Conservation (phyloP, 2,329 filamentous ascomycete genomes). For the Curvularia hawaiiensis region DNA sequence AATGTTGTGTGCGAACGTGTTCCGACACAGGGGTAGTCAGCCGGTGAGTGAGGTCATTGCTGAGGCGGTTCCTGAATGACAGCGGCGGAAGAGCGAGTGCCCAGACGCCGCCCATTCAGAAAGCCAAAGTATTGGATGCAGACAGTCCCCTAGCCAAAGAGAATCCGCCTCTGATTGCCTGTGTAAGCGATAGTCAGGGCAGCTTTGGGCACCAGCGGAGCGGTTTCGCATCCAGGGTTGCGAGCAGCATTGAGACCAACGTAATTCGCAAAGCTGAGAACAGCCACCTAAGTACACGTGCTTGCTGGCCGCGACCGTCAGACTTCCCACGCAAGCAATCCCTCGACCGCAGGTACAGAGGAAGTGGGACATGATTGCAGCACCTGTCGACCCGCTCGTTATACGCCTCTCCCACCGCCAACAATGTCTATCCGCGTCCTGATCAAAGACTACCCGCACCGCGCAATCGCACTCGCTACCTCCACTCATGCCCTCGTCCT, state of each 20-base stretch:
- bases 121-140: slow-evolving; percentile 4
- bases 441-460: slow-evolving; percentile 83
- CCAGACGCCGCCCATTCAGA: slow-evolving; percentile 6
- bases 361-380: slow-evolving; percentile 30
- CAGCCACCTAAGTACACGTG: slow-evolving; percentile 32
- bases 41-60: slow-evolving; percentile 10
- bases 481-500: slow-evolving; percentile 82
- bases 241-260: slow-evolving; percentile 19
- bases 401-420: slow-evolving; percentile 20
- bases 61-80: slow-evolving; percentile 6
- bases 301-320: slow-evolving; percentile 23
- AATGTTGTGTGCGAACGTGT: background rate
- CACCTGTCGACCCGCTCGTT: slow-evolving; percentile 10
- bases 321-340: slow-evolving; percentile 6
- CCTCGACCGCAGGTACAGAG: slow-evolving; percentile 1
- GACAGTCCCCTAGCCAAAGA: slow-evolving; percentile 11
- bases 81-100: slow-evolving; percentile 3
- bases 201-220: slow-evolving; percentile 28
- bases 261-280: slow-evolving; percentile 21
- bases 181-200: slow-evolving; percentile 20
- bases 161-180: slow-evolving; percentile 14
- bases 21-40: slow-evolving; percentile 3
- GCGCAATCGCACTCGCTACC: slow-evolving; percentile 85
- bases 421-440: slow-evolving; percentile 70
- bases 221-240: slow-evolving; percentile 19